phyloP scores from a whole-genome alignment of 192 early-diverging fungal genomes.

The Jimgerdemannia flammicorona region DNA sequence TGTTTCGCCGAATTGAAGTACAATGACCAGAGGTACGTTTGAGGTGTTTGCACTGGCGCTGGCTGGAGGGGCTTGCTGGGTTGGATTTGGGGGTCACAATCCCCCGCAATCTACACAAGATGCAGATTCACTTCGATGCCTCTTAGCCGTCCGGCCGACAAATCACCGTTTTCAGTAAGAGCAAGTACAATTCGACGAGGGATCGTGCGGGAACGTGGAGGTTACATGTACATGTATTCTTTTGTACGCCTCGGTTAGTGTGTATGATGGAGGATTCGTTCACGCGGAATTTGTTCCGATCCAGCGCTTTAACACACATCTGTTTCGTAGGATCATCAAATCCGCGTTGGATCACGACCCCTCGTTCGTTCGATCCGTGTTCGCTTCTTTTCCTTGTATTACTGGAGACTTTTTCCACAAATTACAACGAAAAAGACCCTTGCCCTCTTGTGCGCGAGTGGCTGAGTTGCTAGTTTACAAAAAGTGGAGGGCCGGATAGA shows the following conservation, averaged over 20 bases:
- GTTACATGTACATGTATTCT: background rate
- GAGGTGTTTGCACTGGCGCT: no score
- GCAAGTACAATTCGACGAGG: background rate
- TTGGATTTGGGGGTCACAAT: no score
- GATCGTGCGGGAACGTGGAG: background rate
- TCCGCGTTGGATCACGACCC: background rate
- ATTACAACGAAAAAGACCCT: no score
- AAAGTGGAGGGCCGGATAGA: background rate
- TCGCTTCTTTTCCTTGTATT: background rate
- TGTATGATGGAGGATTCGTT: no score
- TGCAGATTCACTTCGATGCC: background rate
- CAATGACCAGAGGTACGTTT: background rate
- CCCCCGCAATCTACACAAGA: background rate
- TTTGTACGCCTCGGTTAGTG: no score
- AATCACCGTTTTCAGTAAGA: background rate
- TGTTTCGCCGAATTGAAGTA: background rate
- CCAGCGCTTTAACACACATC: background rate
- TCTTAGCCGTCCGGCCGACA: background rate
- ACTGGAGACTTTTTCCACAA: background rate
- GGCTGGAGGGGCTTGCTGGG: no score
- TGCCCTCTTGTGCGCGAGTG: background rate
- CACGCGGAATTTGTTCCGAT: background rate
- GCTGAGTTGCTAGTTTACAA: background rate
- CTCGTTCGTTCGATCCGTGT: background rate
- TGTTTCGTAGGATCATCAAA: background rate